Evolutionary conservation across 345 rosid species (phyloP), one percentile per base, ranked within the genome.

Genomic region (Abelmoschus esculentus): DNA sequence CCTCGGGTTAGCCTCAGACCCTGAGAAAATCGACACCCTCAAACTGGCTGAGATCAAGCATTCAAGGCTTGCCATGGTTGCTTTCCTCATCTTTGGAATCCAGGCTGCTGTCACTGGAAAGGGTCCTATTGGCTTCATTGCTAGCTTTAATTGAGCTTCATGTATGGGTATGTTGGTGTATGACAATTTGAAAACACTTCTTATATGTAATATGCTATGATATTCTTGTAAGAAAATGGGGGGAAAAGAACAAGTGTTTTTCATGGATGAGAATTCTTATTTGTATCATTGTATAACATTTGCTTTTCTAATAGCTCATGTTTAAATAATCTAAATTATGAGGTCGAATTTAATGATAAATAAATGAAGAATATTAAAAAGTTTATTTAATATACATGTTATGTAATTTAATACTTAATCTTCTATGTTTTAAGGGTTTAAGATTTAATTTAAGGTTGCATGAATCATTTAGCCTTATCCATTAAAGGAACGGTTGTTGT

Each of bases 41-140:
- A 85, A 87, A 72, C 74, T 90, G 73, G 98, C 96, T 0, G 96
- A 93, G 79, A 93, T 93, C 67, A 90, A 90, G 69, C 98, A 93
- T 32, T 69, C 93, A 3, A 86, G 98, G 54, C 84, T 90, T 11
- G 98, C 97, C 52, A 90, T 93, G 98, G 73, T 90, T 1, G 97
- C 90, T 1, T 90, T 87, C 81, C 91, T 93, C 76, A 85, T 87
- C 70, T 90, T 90, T 67, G 91, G 62, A 15, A 72, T 93, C 58
- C 83, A 90, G 59, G 97, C 96, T 17, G 97, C 97, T 28, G 2
- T 64, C 26, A 85, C 92, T 1, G 96, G 96, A 12, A 93, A 93
- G 78, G 96, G 93, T 3, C 96, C 96, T 42, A 81, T 93, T 69
- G 83, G 88, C 80, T 93, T 93, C 74, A 17, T 92, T 55, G 95